Evolutionary conservation across 345 rosid genomes (phyloP), one percentile per base, ranked within the genome.

Genomic region (Populus ilicifolia): DNA sequence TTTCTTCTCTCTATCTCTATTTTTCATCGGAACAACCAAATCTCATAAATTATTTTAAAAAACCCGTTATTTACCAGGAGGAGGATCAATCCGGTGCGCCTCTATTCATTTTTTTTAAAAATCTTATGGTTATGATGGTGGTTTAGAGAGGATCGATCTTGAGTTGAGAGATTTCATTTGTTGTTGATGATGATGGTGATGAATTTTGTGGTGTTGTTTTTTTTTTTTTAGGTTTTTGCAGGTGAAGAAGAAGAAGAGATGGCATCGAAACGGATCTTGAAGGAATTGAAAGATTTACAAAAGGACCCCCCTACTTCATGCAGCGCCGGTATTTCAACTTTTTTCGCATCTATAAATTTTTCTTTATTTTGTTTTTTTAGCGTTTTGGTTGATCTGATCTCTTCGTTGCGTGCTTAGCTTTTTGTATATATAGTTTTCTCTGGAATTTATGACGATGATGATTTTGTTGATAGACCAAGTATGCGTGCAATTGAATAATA

Each of bases 241-340:
- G 64, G 29, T 11, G 11, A 59, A 59, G 27, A n/a, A 23, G 29
- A 59, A 59, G 64, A 59, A 10, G 59, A 69, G 69, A 79, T 79
- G 81, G 81, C 81, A 3, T 79, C 81, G 16, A 79, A 79, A 46
- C 77, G 81, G 73, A 79, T 79, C 81, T 74, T 79, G 73, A 79
- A 79, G 69, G 81, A 79, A 33, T 77, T 79, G 63, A 79, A 79
- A 73, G 81, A 79, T 79, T 79, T 79, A 68, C 81, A 79, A 48
- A 79, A 79, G 77, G 81, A 79, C 73, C 81, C 81, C 73, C 81
- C 81, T 16, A 79, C 81, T 39, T 79, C 81, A 16, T 79, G 81
- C 77, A 79, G 81, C 48, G 81, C 81, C 11, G 81, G 81, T 79
- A 73, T 66, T 23, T n/a, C 11, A 1, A 6, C 41, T 66, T 23